These are phyloP conservation scores for Plantago major DNA, from an alignment of 257 asterid species.

Conservation along the genomic window DNA sequence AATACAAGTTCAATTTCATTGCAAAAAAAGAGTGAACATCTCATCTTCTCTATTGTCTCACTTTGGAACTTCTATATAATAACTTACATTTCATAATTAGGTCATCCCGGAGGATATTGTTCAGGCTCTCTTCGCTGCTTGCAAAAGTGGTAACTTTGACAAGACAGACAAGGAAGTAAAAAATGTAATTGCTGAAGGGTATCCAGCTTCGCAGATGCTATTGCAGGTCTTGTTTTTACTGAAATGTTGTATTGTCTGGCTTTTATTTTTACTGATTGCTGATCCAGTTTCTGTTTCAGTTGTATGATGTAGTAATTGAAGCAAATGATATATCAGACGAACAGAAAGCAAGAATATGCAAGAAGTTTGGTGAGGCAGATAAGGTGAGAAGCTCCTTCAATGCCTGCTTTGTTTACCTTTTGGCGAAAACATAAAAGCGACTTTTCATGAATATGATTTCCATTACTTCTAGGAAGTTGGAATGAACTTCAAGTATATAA, in stretches of 20 bases:
- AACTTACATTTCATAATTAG: conserved; percentile 35
- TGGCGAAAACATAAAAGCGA: not conserved
- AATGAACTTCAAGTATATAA: not conserved
- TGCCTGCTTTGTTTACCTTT: not conserved
- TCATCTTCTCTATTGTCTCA: too few species aligned
- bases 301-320: conserved; percentile 64
- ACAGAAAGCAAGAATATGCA: conserved; percentile 86
- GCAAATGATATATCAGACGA: conserved; percentile 69
- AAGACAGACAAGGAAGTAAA: conserved; percentile 78
- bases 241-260: conserved; percentile 2
- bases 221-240: conserved; percentile 56
- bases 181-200: conserved; percentile 85
- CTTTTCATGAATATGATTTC: not conserved
- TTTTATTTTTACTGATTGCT: conserved; percentile 21
- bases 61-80: not conserved
- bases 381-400: conserved; percentile 44
- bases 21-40: too few species aligned
- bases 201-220: conserved; percentile 88
- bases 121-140: conserved; percentile 59
- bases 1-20: too few species aligned
- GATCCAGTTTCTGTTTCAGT: conserved; percentile 43
- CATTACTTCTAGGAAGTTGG: not conserved
- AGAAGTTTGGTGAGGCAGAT: conserved; percentile 88
- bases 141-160: conserved; percentile 81
- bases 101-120: conserved; percentile 71